Evolutionary conservation across 2,329 filamentous ascomycete species (phyloP).

Genomic region (Nemania diffusa): DNA sequence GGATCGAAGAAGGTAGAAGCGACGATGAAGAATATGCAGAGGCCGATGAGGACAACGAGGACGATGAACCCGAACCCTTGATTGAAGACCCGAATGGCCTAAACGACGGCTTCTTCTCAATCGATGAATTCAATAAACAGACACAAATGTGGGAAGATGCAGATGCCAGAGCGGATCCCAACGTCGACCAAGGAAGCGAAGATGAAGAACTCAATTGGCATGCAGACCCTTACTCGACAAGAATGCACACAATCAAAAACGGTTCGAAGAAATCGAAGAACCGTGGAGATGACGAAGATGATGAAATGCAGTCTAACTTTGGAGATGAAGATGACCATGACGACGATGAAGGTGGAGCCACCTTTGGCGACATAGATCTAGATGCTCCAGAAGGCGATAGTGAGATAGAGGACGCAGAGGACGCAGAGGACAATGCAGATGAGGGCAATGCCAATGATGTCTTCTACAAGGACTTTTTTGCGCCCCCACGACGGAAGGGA

Average conservation of each 20-base stretch:
- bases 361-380: slow-evolving; percentile 82
- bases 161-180: slow-evolving; percentile 79
- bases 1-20: slow-evolving; percentile 43
- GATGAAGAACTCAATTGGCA: slow-evolving; percentile 92
- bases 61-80: slow-evolving; percentile 64
- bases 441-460: slow-evolving; percentile 83
- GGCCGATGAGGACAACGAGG: slow-evolving; percentile 49
- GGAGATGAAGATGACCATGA: slow-evolving; percentile 72
- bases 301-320: slow-evolving; percentile 52
- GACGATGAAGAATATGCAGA: slow-evolving; percentile 55
- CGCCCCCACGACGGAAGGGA: slow-evolving; percentile 79
- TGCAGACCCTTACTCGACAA: slow-evolving; percentile 72
- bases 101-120: slow-evolving; percentile 98
- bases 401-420: slow-evolving; percentile 74
- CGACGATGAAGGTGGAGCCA: slow-evolving; percentile 81
- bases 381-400: slow-evolving; percentile 76
- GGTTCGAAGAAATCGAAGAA: slow-evolving; percentile 50
- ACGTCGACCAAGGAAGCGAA: slow-evolving; percentile 79
- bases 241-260: slow-evolving; percentile 41
- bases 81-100: slow-evolving; percentile 82
- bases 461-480: slow-evolving; percentile 94
- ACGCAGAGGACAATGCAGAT: slow-evolving; percentile 65
- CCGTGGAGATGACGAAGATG: slow-evolving; percentile 53
- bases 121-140: slow-evolving; percentile 96
- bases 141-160: slow-evolving; percentile 89